Conservation (phyloP, 176 grass and related monocot species). For the Hordeum marinum region DNA sequence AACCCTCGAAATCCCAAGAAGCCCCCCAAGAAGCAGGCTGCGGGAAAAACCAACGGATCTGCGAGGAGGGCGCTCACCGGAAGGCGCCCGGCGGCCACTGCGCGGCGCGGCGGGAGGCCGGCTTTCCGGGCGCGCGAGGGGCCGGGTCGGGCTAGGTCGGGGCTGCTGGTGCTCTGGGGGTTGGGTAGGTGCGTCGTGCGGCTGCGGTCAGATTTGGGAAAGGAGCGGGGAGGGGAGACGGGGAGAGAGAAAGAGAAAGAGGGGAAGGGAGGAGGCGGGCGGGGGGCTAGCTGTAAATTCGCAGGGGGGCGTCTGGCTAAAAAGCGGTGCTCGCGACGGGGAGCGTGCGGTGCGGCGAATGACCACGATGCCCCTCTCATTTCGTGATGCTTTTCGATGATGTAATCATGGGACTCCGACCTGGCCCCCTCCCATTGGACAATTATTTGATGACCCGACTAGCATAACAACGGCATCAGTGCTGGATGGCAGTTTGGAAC, state of each 20-base stretch:
- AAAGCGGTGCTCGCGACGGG: slow-evolving; percentile 31
- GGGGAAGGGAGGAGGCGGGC: not conserved
- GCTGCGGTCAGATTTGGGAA: slow-evolving; percentile 50
- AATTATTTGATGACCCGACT: not conserved
- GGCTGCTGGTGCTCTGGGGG: not conserved
- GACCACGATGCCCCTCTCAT: slow-evolving; percentile 10
- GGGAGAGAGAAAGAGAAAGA: not conserved
- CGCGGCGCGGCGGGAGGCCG: slow-evolving; percentile 20
- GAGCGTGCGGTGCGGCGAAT: slow-evolving; percentile 33
- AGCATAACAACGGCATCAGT: not conserved
- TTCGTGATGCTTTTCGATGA: slow-evolving; percentile 15
- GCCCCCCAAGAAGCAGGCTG: not conserved
- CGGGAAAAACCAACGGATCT: slow-evolving; percentile 23
- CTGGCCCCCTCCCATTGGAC: not conserved
- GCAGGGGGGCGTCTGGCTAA: not conserved
- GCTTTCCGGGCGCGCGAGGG: not conserved
- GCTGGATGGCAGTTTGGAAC: not conserved
- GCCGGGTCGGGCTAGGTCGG: not conserved
- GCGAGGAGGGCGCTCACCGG: slow-evolving; percentile 17
- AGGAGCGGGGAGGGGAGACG: not conserved
- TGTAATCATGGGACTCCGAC: slow-evolving; percentile 23
- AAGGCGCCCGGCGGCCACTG: slow-evolving; percentile 22
- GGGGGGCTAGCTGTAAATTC: slow-evolving; percentile 31
- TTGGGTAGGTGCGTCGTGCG: slow-evolving; percentile 44
- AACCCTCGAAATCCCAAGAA: not conserved